Conservation (phyloP, 164 flowering plant species). For the Protea cynaroides region DNA sequence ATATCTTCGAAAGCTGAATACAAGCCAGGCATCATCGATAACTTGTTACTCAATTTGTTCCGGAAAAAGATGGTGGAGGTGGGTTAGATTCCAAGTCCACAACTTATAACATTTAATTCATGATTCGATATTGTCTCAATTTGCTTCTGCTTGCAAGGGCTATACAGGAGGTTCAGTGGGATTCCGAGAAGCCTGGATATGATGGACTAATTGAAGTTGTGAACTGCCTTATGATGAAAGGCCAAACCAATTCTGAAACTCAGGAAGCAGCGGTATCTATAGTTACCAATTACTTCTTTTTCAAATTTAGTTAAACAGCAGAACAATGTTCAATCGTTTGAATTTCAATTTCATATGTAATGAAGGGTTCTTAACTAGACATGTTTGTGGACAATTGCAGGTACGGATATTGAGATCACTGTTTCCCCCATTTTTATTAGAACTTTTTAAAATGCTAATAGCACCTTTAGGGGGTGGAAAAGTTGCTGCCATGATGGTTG, state of each 20-base stretch:
- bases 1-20: slow-evolving; percentile 23
- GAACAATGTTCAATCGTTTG: too few relatives aligned
- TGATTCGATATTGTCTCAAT: too few relatives aligned
- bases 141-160: too few relatives aligned
- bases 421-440: slow-evolving; percentile 66
- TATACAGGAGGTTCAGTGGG: slow-evolving; percentile 89
- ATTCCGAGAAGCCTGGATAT: slow-evolving; percentile 82
- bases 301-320: too few relatives aligned
- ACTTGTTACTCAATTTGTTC: slow-evolving; percentile 52
- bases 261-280: slow-evolving; percentile 58
- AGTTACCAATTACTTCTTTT: not conserved
- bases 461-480: slow-evolving; percentile 72
- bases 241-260: slow-evolving; percentile 44
- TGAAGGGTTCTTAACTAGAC: not conserved
- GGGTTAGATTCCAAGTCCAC: slow-evolving; percentile 4
- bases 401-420: slow-evolving; percentile 66
- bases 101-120: not conserved
- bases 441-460: slow-evolving; percentile 61
- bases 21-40: slow-evolving; percentile 48
- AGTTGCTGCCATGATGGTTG: slow-evolving; percentile 84
- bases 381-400: slow-evolving; percentile 25
- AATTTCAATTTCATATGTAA: not conserved
- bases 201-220: slow-evolving; percentile 89
- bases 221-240: slow-evolving; percentile 45
- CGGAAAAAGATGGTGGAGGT: slow-evolving; percentile 74